phyloP scores from a whole-genome alignment of 345 rosid species.

The Populus nigra region DNA sequence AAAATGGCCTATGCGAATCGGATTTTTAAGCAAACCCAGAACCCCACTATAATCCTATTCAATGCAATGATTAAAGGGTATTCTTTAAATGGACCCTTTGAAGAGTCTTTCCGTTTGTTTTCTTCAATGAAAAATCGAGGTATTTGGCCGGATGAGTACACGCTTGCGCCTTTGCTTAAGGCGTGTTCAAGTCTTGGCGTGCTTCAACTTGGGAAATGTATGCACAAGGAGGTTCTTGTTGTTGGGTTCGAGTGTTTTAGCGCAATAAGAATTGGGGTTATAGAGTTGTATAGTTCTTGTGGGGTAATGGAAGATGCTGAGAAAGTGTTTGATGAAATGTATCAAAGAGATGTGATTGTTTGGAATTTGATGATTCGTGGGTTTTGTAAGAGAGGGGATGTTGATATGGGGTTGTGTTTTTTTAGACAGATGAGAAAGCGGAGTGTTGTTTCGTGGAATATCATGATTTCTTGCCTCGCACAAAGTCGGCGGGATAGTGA shows the following conservation, averaged over 20 bases:
- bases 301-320: slow-evolving; percentile 55
- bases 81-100: slow-evolving; percentile 48
- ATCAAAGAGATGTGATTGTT: slow-evolving; percentile 43
- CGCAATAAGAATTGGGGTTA: slow-evolving; percentile 51
- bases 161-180: slow-evolving; percentile 68
- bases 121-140: slow-evolving; percentile 46
- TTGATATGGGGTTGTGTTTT: slow-evolving; percentile 45
- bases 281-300: slow-evolving; percentile 43
- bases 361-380: slow-evolving; percentile 75
- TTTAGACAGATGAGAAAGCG: slow-evolving; percentile 56
- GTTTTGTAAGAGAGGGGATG: slow-evolving; percentile 50
- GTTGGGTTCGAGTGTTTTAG: slow-evolving; percentile 49
- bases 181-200: slow-evolving; percentile 45
- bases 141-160: slow-evolving; percentile 67
- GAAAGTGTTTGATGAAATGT: slow-evolving; percentile 63
- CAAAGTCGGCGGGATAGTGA: slow-evolving; percentile 53
- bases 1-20: slow-evolving; percentile 45
- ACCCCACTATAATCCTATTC: slow-evolving; percentile 55
- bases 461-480: slow-evolving; percentile 56
- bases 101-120: slow-evolving; percentile 46
- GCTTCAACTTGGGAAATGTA: slow-evolving; percentile 37
- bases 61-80: slow-evolving; percentile 66
- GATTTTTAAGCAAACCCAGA: slow-evolving; percentile 38
- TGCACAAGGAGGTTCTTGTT: slow-evolving; percentile 52
- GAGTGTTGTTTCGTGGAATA: slow-evolving; percentile 67